Conservation (phyloP, 768 basidiomycete species). For the Suillus subalutaceus region DNA sequence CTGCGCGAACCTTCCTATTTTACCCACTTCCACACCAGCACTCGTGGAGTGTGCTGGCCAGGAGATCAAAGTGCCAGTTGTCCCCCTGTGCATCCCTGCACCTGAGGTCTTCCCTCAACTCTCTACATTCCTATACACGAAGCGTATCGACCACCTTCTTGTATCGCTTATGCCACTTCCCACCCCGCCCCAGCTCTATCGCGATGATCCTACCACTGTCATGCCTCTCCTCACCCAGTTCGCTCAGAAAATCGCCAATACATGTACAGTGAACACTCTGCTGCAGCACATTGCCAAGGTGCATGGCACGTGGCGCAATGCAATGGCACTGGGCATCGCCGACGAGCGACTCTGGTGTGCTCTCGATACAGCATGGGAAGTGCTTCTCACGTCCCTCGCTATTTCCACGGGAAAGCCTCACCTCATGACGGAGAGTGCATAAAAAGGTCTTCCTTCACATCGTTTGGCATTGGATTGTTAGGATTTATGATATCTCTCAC, state of each 20-base stretch:
- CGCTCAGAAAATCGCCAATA: constrained; percentile 20
- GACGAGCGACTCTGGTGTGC: constrained; percentile 50
- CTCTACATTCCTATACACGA: constrained; percentile 69
- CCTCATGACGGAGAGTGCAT: constrained; percentile 12
- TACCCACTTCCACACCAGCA: constrained; percentile 20
- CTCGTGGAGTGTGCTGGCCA: constrained; percentile 21
- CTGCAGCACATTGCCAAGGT: constrained; percentile 38
- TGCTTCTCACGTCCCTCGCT: constrained; percentile 45
- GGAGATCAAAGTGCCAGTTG: constrained; percentile 53
- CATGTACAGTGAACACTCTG: constrained; percentile 28
- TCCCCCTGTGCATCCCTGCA: constrained; percentile 71
- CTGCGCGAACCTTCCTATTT: constrained; percentile 32
- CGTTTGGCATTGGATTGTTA: constrained; percentile 15
- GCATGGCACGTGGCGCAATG: constrained; percentile 56
- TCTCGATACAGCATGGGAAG: constrained; percentile 53
- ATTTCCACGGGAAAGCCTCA: constrained; percentile 27
- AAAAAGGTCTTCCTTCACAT: not conserved
- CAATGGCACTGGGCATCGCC: constrained; percentile 50
- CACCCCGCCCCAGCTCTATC: constrained; percentile 27
- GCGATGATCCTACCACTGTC: constrained; percentile 25
- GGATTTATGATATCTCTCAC: constrained; percentile 10
- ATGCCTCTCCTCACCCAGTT: constrained; percentile 18
- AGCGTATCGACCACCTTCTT: constrained; percentile 60
- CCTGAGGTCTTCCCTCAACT: constrained; percentile 69
- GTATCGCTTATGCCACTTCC: constrained; percentile 59